These are phyloP conservation scores for Salix purpurea DNA, from an alignment of 345 rosid genomes.

Conservation along the genomic window DNA sequence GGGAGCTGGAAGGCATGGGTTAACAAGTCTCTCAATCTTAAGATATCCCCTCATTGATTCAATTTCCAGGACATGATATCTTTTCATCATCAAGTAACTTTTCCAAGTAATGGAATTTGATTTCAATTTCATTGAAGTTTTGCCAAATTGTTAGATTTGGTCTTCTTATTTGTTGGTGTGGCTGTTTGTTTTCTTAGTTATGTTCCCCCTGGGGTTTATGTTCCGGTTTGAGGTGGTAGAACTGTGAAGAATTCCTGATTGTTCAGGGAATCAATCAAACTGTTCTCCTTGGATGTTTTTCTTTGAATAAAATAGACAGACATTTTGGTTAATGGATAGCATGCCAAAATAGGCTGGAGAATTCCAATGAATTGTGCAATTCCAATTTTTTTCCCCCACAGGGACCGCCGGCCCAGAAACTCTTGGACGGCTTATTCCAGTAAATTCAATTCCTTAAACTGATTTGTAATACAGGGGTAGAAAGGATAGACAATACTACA, in stretches of 20 bases:
- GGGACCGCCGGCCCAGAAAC: no score
- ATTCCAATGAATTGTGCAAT: background rate
- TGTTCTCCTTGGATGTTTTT: background rate
- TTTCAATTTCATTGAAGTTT: background rate
- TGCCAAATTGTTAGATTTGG: background rate
- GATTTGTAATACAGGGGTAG: no score
- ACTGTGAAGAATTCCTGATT: background rate
- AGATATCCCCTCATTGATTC: constrained; percentile 56
- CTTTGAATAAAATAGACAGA: background rate
- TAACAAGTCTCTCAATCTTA: constrained; percentile 75
- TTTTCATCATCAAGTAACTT: background rate
- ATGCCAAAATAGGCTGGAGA: background rate
- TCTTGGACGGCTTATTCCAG: no score
- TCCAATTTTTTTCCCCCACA: no score
- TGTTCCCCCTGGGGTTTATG: background rate
- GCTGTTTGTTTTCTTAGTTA: background rate
- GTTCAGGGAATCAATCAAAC: constrained; percentile 1
- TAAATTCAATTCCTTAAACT: no score
- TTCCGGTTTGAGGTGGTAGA: background rate
- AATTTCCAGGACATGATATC: background rate
- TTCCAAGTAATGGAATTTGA: background rate
- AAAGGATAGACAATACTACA: no score
- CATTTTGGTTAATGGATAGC: background rate
- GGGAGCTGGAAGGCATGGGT: constrained; percentile 90
- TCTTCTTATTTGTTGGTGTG: background rate